Evolutionary conservation across 176 grass and related monocot species (phyloP).

Genomic region (Zoysia pacifica): DNA sequence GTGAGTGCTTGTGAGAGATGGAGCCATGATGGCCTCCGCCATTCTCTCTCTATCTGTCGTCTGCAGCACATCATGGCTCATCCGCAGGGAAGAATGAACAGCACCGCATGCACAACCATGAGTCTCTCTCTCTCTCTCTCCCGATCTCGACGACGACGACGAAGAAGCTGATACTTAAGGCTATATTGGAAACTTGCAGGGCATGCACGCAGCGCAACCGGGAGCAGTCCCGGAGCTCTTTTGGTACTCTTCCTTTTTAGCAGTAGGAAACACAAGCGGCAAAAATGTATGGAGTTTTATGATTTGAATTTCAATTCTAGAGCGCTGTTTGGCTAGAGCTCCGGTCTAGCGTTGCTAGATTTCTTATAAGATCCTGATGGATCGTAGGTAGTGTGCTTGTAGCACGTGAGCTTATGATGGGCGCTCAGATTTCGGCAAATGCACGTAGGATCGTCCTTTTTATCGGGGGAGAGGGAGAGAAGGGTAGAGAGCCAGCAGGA

Average conservation of each 20-base stretch:
- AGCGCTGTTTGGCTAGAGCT: neutral
- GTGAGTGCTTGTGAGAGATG: constrained; percentile 51
- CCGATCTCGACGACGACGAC: no score
- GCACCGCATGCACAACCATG: neutral
- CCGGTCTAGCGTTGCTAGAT: neutral
- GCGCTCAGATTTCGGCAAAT: neutral
- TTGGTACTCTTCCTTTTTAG: no score
- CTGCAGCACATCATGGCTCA: constrained; percentile 31
- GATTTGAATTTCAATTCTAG: neutral
- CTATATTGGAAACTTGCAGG: neutral
- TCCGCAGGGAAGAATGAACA: neutral
- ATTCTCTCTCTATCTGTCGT: neutral
- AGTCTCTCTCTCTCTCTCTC: neutral
- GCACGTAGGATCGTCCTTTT: neutral
- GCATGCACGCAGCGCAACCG: neutral
- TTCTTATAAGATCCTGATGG: constrained; percentile 5
- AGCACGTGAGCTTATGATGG: constrained; percentile 48
- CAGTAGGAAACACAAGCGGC: no score
- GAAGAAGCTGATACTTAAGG: neutral
- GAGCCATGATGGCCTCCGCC: constrained; percentile 34
- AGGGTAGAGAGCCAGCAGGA: no score
- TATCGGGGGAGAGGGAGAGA: no score
- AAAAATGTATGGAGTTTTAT: no score
- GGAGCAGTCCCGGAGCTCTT: no score
- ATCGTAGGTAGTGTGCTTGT: neutral